phyloP scores from a whole-genome alignment of 805 yeast genomes.

The Lipomyces oligophaga region DNA sequence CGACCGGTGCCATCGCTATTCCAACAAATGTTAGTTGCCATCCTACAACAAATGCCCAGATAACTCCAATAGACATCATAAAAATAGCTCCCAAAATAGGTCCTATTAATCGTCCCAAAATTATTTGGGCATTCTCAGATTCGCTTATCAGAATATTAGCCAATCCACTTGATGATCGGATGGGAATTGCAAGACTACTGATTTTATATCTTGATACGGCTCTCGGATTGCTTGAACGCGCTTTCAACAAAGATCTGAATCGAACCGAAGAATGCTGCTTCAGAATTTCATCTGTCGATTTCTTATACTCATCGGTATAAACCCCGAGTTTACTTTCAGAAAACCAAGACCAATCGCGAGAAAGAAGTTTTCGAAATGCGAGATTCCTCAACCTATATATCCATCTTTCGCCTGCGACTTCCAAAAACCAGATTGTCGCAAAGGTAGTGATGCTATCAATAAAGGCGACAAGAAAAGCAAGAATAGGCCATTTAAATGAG shows the following conservation, averaged over 20 bases:
- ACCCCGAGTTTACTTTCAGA: neutral
- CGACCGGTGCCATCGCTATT: constrained; percentile 65
- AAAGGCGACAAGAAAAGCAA: constrained; percentile 59
- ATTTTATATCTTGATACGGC: constrained; percentile 1
- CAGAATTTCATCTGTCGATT: too few relatives aligned
- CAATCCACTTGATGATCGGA: constrained; percentile 7
- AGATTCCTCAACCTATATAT: constrained; percentile 49
- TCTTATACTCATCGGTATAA: neutral
- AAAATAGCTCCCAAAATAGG: constrained; percentile 51
- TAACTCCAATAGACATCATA: constrained; percentile 55
- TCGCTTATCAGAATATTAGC: constrained; percentile 73
- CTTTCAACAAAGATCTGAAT: neutral
- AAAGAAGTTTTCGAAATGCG: constrained; percentile 48
- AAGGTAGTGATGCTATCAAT: constrained; percentile 59
- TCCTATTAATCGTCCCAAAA: constrained; percentile 61
- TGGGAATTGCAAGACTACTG: neutral
- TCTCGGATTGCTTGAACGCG: neutral
- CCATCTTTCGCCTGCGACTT: constrained; percentile 66
- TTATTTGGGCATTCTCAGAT: constrained; percentile 64
- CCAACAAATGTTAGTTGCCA: constrained; percentile 89
- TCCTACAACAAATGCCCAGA: constrained; percentile 75
- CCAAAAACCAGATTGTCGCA: constrained; percentile 48
- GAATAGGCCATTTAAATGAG: constrained; percentile 60
- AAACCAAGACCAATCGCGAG: constrained; percentile 54
- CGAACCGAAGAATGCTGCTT: neutral